These are phyloP conservation scores for Aspergillus candidus DNA, from an alignment of 2,329 filamentous ascomycete genomes.

Conservation along the genomic window DNA sequence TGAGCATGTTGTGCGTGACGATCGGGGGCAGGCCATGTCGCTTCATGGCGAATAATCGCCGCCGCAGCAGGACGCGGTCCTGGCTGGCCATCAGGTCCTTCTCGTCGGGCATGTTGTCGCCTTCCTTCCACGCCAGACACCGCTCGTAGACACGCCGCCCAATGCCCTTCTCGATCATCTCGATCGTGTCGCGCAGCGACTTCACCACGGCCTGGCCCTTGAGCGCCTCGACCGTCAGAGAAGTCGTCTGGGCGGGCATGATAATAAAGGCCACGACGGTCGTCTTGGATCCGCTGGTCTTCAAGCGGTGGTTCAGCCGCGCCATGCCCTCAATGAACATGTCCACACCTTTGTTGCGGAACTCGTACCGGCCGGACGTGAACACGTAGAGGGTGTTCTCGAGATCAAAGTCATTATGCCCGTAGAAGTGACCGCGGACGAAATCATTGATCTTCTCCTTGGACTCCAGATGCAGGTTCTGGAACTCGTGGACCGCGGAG, in stretches of 20 bases:
- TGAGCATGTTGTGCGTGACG: slow-evolving; percentile 98
- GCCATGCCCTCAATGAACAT: slow-evolving; percentile 99
- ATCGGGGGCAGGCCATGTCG: slow-evolving; percentile 83
- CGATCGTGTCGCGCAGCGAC: slow-evolving; percentile 84
- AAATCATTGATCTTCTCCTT: slow-evolving; percentile 99
- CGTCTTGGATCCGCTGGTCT: slow-evolving; percentile 75
- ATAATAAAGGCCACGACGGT: slow-evolving; percentile 98
- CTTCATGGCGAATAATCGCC: slow-evolving; percentile 95
- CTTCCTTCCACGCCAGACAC: slow-evolving; percentile 91
- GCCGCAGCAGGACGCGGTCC: slow-evolving; percentile 85
- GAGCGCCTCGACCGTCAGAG: slow-evolving; percentile 87
- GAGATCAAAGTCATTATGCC: slow-evolving; percentile 92
- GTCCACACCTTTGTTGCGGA: slow-evolving; percentile 96
- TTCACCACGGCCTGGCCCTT: slow-evolving; percentile 98
- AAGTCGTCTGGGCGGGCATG: slow-evolving; percentile 95
- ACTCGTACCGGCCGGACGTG: slow-evolving; percentile 94
- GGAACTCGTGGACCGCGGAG: slow-evolving; percentile 96
- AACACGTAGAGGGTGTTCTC: slow-evolving; percentile 98
- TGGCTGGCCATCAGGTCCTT: slow-evolving; percentile 90
- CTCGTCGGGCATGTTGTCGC: slow-evolving; percentile 87
- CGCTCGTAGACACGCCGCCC: slow-evolving; percentile 92
- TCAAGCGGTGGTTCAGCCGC: slow-evolving; percentile 87
- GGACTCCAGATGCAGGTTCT: slow-evolving; percentile 91
- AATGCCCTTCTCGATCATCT: slow-evolving; percentile 86
- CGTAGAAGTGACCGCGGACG: slow-evolving; percentile 95